phyloP scores from a whole-genome alignment of 2,329 filamentous ascomycete genomes.

The Colletotrichum filicis region DNA sequence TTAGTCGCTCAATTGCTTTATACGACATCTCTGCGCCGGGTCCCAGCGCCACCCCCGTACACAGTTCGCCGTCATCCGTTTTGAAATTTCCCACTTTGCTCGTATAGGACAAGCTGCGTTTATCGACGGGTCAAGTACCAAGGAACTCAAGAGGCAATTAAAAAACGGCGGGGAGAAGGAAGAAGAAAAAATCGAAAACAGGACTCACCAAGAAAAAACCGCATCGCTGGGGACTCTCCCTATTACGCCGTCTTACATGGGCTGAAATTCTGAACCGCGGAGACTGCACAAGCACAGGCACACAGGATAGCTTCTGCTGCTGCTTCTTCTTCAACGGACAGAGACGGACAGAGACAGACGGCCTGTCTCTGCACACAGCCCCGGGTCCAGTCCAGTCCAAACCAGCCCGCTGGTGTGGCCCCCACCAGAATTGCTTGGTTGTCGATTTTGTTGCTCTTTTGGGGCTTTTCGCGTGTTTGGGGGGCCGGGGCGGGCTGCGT shows the following conservation, averaged over 20 bases:
- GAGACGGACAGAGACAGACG: not conserved
- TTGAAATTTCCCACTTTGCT: not conserved
- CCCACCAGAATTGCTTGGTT: not conserved
- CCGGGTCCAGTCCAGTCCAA: slow-evolving; percentile 6
- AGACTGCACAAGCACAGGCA: not conserved
- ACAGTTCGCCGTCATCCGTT: not conserved
- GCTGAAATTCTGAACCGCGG: not conserved
- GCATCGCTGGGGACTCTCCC: not conserved
- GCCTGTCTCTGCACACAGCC: slow-evolving; percentile 5
- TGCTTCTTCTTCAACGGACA: not conserved
- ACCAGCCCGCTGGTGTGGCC: not conserved
- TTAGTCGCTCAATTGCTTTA: slow-evolving; percentile 4
- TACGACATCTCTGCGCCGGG: not conserved
- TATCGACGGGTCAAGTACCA: not conserved
- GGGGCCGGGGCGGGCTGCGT: not conserved
- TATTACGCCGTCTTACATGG: not conserved
- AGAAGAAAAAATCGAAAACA: not conserved
- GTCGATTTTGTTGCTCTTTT: not conserved
- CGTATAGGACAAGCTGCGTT: slow-evolving; percentile 3
- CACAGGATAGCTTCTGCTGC: not conserved
- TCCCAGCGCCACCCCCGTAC: not conserved
- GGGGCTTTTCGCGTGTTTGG: not conserved
- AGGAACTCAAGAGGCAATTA: not conserved
- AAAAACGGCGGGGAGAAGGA: not conserved
- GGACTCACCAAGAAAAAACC: not conserved